Evolutionary conservation across 2,329 filamentous ascomycete genomes (phyloP).

Genomic region (Camptophora hylomeconis): DNA sequence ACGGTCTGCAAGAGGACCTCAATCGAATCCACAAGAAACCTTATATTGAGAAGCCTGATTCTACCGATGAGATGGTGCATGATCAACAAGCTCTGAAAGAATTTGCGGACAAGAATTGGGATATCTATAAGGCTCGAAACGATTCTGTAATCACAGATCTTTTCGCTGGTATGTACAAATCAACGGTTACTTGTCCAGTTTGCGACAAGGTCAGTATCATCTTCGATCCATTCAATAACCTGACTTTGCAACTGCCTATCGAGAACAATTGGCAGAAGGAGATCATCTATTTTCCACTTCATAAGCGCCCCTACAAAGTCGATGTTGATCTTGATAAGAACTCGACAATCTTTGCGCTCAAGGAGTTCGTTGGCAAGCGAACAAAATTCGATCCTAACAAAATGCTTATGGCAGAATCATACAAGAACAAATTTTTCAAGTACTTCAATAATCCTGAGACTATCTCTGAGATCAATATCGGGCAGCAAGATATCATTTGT

Average conservation of each 20-base stretch:
- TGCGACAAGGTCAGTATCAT: conserved; percentile 97
- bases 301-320: conserved; percentile 56
- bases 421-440: conserved; percentile 74
- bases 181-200: conserved; percentile 78
- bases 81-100: conserved; percentile 66
- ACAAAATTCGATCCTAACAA: conserved; percentile 34
- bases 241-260: conserved; percentile 81
- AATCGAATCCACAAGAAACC: conserved; percentile 92
- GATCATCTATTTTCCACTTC: conserved; percentile 65
- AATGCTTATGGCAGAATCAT: conserved; percentile 77
- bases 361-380: conserved; percentile 41
- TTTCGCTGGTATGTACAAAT: conserved; percentile 97
- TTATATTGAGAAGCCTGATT: conserved; percentile 94
- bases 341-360: conserved; percentile 42
- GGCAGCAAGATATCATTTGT: conserved; percentile 47
- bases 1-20: conserved; percentile 87
- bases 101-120: conserved; percentile 80
- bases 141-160: conserved; percentile 91
- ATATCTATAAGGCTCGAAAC: conserved; percentile 82
- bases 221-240: conserved; percentile 92
- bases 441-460: conserved; percentile 58
- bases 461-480: conserved; percentile 60
- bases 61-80: conserved; percentile 87
- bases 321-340: conserved; percentile 64
- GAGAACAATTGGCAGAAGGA: conserved; percentile 67